Evolutionary conservation across 306 rosid genomes (phyloP).

Genomic region (Corylus avellana): DNA sequence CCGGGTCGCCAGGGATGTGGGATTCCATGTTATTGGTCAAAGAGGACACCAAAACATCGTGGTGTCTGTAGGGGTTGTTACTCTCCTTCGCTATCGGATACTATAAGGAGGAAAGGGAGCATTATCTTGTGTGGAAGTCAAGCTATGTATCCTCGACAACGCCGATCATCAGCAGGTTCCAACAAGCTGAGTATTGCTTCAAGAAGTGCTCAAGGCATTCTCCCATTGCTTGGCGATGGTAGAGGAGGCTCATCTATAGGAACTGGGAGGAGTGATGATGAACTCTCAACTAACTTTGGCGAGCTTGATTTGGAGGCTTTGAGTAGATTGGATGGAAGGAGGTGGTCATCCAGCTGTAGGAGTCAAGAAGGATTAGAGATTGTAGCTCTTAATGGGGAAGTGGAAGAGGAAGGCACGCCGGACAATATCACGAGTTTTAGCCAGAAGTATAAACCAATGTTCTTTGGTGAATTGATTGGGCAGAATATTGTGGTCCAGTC

Average conservation of each 20-base stretch:
- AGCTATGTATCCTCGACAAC: slow-evolving; percentile 52
- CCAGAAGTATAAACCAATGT: slow-evolving; percentile 80
- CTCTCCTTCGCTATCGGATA: slow-evolving; percentile 89
- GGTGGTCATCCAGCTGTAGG: slow-evolving; percentile 97
- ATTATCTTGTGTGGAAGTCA: slow-evolving; percentile 79
- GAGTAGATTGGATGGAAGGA: slow-evolving; percentile 91
- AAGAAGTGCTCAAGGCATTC: slow-evolving; percentile 72
- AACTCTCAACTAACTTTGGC: slow-evolving; percentile 83
- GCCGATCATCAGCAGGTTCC: slow-evolving; percentile 46
- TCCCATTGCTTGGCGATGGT: slow-evolving; percentile 79
- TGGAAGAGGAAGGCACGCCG: slow-evolving; percentile 73
- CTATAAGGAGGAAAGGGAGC: slow-evolving; percentile 83
- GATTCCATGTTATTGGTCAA: slow-evolving; percentile 94
- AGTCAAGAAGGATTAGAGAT: slow-evolving; percentile 91
- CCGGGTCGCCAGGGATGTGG: slow-evolving; percentile 92
- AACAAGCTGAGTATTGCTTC: slow-evolving; percentile 56
- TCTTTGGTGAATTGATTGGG: slow-evolving; percentile 83
- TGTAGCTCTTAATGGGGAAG: slow-evolving; percentile 70
- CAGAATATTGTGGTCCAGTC: slow-evolving; percentile 96
- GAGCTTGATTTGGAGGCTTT: slow-evolving; percentile 98
- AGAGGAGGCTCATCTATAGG: slow-evolving; percentile 80
- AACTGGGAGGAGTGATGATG: slow-evolving; percentile 89
- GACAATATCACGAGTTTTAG: slow-evolving; percentile 71
- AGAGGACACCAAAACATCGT: slow-evolving; percentile 69
- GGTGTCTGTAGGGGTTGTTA: slow-evolving; percentile 69